phyloP scores from a whole-genome alignment of 805 yeast genomes.

The Wickerhamomyces rabaulensis region DNA sequence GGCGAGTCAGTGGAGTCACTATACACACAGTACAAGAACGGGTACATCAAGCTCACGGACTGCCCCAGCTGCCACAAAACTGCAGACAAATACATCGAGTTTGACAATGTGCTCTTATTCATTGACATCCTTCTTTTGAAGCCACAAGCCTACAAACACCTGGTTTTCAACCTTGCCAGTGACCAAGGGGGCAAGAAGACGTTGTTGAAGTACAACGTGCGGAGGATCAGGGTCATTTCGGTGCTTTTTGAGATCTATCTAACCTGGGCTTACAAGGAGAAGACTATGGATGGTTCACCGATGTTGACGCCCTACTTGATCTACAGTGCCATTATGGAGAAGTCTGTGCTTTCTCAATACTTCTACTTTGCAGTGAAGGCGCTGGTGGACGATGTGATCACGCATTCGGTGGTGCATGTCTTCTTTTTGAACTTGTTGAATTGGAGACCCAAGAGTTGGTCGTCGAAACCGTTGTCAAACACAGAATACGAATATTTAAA shows the following conservation, averaged over 20 bases:
- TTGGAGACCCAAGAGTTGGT: conserved; percentile 25
- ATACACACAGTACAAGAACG: conserved; percentile 67
- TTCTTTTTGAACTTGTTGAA: conserved; percentile 18
- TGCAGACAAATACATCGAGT: conserved; percentile 90
- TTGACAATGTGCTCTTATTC: conserved; percentile 76
- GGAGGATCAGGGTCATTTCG: conserved; percentile 55
- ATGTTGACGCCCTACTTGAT: conserved; percentile 20
- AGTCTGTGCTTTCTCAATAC: conserved; percentile 46
- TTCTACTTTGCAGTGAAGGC: conserved; percentile 49
- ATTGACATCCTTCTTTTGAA: conserved; percentile 80
- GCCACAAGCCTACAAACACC: conserved; percentile 83
- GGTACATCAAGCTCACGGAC: conserved; percentile 73
- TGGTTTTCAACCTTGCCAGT: conserved; percentile 65
- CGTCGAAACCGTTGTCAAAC: conserved; percentile 7
- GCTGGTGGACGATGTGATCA: conserved; percentile 37
- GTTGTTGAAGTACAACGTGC: conserved; percentile 10
- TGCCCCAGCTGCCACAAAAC: conserved; percentile 68
- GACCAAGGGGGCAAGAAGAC: neutral
- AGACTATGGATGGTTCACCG: conserved; percentile 29
- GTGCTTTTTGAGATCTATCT: conserved; percentile 84
- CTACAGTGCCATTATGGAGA: conserved; percentile 26
- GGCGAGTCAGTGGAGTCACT: conserved; percentile 58
- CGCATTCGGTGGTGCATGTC: conserved; percentile 33
- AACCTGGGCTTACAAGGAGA: conserved; percentile 89
- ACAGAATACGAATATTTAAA: conserved; percentile 24